Evolutionary conservation across 2,329 filamentous ascomycete genomes (phyloP), one percentile per base, ranked within the genome.

Genomic region (Pezicula rhizophila): DNA sequence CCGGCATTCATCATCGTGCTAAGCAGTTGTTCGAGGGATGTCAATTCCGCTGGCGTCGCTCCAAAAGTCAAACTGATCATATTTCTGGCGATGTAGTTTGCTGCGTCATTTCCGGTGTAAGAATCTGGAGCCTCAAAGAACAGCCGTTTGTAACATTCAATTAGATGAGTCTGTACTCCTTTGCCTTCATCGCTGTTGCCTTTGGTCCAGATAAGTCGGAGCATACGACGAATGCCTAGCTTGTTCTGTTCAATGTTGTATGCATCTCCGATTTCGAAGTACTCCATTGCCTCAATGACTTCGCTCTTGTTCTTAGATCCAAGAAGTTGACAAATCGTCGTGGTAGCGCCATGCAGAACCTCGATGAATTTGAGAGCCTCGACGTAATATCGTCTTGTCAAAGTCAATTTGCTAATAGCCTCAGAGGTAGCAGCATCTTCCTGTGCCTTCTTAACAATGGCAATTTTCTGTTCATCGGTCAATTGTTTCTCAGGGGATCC

Each of bases 21-120:
- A 6, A 99, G 76, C 3, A 99, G 76, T 68, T 99, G 93, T 68
- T 99, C 93, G 8, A 99, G 76, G 42, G 90, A 97, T 0, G 93
- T 99, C 47, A 99, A 73, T 65, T 99, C 93, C 1, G 95, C 93
- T 1, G 92, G 89, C 0, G 92, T 95, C 1, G 92, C 91, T 25
- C 91, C 92, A 66, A 96, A 97, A 0, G 93, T 99, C 62, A 99
- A 72, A 75, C 91, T 96, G 68, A 97, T 97, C 92, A 99, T 99
- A 69, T 97, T 99, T 53, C 91, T 83, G 23, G 92, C 92, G 61
- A 99, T 86, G 64, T 95, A 99, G 66, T 95, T 96, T 42, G 93
- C 91, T 2, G 91, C 84, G 63, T 96, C 91, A 57, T 96, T 96
- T 26, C 83, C 74, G 50, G 79, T 89, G 70, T 96, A 96, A 4